Base-by-base conservation (phyloP, 2,329 filamentous ascomycete genomes). In the Blastomyces percursus region DNA sequence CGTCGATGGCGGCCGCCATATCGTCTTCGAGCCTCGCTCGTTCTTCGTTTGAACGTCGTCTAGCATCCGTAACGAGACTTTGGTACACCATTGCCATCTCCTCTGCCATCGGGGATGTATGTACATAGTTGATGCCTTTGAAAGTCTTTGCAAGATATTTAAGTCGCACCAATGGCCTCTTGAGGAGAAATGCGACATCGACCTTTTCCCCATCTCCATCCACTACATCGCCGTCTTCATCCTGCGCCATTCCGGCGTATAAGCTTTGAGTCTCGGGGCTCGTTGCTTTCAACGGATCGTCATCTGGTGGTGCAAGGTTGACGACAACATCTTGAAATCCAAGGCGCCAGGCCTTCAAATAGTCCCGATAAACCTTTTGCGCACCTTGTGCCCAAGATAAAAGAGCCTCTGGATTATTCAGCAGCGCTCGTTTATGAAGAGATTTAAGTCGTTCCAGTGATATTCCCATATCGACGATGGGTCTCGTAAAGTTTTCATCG, bases 271-370 rank as follows among this genome's bases (percentile, higher is more conserved):
- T 77, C 14, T 80, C 77, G 42, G 78, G 74, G 60, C 72, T 71
- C 8, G 70, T 64, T 14, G 66, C 66, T 64, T 76, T 75, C n/a
- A 68, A 64, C 1, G 71, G 72, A 16, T 89, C 80, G 67, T 88
- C 86, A 27, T 88, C 87, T 4, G 85, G 84, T 8, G 91, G 89
- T 1, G 91, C 91, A 42, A 97, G 84, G 71, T 96, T 97, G 69
- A 99, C 90, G 59, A 97, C 86, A 24, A 99, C 85, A 72, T 96
- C 92, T 70, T 96, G 89, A 74, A 97, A 99, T 0, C 94, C 94
- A 57, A 97, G 82, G 38, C 91, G 84, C 94, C 94, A 99, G 8
- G 88, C 86, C 70, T 86, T 85, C 40, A 97, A 81, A 72, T 97
- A 99, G 70, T 90, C 87, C 64, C 86, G 81, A 72, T 99, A 99